These are phyloP conservation scores for Cadophora gregata DNA, from an alignment of 2,329 filamentous ascomycete species.

Conservation along the genomic window DNA sequence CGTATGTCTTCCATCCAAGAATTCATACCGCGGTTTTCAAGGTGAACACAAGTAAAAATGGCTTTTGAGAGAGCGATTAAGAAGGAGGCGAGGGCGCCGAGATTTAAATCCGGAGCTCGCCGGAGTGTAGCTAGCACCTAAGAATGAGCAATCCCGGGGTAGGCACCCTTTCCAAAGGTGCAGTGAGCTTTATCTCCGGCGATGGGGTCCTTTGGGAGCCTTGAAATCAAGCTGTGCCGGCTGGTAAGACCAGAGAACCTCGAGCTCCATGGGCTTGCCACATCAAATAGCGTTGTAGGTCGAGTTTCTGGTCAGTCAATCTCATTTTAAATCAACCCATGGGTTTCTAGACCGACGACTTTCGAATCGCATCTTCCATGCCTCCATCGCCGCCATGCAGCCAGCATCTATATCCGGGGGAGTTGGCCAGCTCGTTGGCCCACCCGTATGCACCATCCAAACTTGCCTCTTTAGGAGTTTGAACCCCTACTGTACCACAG, in stretches of 20 bases:
- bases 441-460: too few species aligned
- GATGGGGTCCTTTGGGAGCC: not conserved
- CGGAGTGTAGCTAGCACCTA: too few species aligned
- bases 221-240: not conserved
- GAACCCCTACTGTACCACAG: not conserved
- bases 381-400: too few species aligned
- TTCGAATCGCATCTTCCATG: not conserved
- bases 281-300: not conserved
- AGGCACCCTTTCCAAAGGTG: not conserved
- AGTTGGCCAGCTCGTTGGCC: too few species aligned
- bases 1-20: too few species aligned
- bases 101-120: too few species aligned
- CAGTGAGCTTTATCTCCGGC: not conserved
- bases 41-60: too few species aligned
- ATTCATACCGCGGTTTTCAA: too few species aligned
- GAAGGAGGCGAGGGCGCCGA: too few species aligned
- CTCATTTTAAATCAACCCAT: not conserved
- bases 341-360: not conserved
- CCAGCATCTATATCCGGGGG: too few species aligned
- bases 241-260: not conserved
- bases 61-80: too few species aligned
- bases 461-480: not conserved
- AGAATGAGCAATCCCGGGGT: too few species aligned
- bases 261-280: not conserved
- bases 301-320: not conserved